phyloP scores from a whole-genome alignment of 176 grass and related monocot species.

The Avena eriantha region DNA sequence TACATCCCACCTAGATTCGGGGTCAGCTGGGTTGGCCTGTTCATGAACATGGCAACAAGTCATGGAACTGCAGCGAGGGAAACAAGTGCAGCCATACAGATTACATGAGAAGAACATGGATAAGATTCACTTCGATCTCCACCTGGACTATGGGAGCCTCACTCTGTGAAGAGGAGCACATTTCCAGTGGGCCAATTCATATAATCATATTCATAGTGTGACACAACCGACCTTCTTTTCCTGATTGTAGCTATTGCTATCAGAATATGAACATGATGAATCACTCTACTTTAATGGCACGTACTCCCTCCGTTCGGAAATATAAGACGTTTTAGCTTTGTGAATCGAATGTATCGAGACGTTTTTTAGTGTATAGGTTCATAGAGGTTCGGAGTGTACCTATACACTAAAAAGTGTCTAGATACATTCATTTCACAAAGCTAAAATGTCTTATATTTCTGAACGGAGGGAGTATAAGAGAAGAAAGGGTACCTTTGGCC shows the following conservation, averaged over 20 bases:
- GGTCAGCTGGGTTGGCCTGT: not conserved
- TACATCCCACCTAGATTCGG: not conserved
- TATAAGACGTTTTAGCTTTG: no score
- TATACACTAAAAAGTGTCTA: no score
- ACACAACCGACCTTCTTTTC: not conserved
- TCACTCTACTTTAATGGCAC: not conserved
- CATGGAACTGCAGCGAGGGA: not conserved
- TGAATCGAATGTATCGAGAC: no score
- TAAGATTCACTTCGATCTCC: conserved; percentile 14
- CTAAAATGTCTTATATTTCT: no score
- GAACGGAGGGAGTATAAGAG: no score
- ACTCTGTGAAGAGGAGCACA: not conserved
- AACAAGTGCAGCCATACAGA: not conserved
- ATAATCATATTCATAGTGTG: not conserved
- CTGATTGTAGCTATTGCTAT: conserved; percentile 8
- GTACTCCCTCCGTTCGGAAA: no score
- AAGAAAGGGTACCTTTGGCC: conserved; percentile 26
- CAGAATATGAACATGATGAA: conserved; percentile 20
- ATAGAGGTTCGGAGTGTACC: no score
- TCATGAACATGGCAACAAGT: conserved; percentile 10
- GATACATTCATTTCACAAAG: no score
- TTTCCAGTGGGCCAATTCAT: not conserved
- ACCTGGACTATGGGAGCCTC: not conserved
- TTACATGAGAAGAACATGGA: conserved; percentile 21
- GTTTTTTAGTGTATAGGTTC: no score